Evolutionary conservation across 352 stramenopile genomes (phyloP).

Genomic region (Globisporangium rhizosaccharum): DNA sequence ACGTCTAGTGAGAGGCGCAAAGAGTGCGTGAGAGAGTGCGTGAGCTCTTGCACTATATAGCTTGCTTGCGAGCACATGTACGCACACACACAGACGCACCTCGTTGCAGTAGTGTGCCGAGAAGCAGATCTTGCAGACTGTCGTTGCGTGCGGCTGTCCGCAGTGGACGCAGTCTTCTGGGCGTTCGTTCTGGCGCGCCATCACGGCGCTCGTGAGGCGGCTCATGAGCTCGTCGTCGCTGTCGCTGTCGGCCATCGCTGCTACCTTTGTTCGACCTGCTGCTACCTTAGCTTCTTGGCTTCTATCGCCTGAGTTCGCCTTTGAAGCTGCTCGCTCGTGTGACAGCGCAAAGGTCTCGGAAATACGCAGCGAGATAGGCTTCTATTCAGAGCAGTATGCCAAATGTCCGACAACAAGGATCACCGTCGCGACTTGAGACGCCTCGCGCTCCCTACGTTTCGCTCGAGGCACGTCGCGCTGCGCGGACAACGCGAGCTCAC

Average conservation of each 20-base stretch:
- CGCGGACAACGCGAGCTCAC: too few relatives aligned
- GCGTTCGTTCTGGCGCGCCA: constrained; percentile 19
- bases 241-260: constrained; percentile 65
- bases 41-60: too few relatives aligned
- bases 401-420: too few relatives aligned
- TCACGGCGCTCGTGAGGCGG: constrained; percentile 40
- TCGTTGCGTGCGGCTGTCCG: constrained; percentile 36
- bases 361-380: too few relatives aligned
- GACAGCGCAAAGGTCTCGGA: too few relatives aligned
- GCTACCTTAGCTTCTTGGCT: too few relatives aligned
- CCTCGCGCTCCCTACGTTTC: too few relatives aligned
- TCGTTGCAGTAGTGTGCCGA: constrained; percentile 70
- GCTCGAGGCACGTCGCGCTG: too few relatives aligned
- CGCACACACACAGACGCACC: constrained; percentile 20
- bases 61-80: neutral
- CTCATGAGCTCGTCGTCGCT: constrained; percentile 87
- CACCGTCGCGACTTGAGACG: too few relatives aligned
- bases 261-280: neutral
- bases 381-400: too few relatives aligned
- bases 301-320: too few relatives aligned
- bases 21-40: neutral
- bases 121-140: constrained; percentile 65
- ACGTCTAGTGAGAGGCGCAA: constrained; percentile 27
- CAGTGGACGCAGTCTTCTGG: constrained; percentile 77
- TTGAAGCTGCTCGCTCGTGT: too few relatives aligned